Evolutionary conservation across 2,329 filamentous ascomycete genomes (phyloP).

Genomic region (Exophiala xenobiotica): DNA sequence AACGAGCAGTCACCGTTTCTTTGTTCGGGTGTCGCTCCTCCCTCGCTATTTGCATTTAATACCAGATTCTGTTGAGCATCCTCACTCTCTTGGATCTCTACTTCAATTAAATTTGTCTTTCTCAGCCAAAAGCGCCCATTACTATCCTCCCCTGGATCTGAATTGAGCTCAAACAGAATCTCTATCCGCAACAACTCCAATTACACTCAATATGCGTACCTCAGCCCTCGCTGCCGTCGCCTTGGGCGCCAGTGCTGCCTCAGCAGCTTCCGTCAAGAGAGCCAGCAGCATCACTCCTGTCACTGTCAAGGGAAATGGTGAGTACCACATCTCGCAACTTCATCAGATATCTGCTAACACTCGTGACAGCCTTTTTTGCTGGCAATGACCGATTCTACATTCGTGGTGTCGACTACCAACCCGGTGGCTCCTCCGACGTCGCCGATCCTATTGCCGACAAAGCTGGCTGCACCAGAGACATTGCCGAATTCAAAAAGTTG

Average conservation of each 20-base stretch:
- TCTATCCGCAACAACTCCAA: slow-evolving; percentile 2
- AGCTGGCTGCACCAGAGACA: slow-evolving; percentile 72
- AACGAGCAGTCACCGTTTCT: slow-evolving; percentile 28
- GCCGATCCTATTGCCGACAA: slow-evolving; percentile 74
- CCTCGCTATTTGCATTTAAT: slow-evolving; percentile 31
- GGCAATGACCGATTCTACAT: slow-evolving; percentile 58
- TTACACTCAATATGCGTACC: slow-evolving; percentile 53
- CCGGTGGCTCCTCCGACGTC: slow-evolving; percentile 61
- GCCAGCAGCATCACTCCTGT: slow-evolving; percentile 53
- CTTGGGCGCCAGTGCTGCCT: slow-evolving; percentile 47
- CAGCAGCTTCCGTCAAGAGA: slow-evolving; percentile 44
- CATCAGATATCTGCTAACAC: slow-evolving; percentile 18
- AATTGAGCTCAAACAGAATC: slow-evolving; percentile 4
- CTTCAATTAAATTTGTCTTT: slow-evolving; percentile 10
- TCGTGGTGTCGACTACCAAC: slow-evolving; percentile 62
- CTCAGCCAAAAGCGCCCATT: slow-evolving; percentile 3
- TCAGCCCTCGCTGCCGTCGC: slow-evolving; percentile 46
- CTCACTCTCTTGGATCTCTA: slow-evolving; percentile 25
- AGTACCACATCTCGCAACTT: slow-evolving; percentile 19
- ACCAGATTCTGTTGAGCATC: slow-evolving; percentile 22
- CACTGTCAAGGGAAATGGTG: slow-evolving; percentile 63
- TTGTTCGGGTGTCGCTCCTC: slow-evolving; percentile 32
- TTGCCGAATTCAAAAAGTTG: slow-evolving; percentile 76
- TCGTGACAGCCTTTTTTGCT: slow-evolving; percentile 58
- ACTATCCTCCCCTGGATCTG: slow-evolving; percentile 6